Base-by-base conservation (phyloP, 768 basidiomycete species). In the Boletus coccyginus region DNA sequence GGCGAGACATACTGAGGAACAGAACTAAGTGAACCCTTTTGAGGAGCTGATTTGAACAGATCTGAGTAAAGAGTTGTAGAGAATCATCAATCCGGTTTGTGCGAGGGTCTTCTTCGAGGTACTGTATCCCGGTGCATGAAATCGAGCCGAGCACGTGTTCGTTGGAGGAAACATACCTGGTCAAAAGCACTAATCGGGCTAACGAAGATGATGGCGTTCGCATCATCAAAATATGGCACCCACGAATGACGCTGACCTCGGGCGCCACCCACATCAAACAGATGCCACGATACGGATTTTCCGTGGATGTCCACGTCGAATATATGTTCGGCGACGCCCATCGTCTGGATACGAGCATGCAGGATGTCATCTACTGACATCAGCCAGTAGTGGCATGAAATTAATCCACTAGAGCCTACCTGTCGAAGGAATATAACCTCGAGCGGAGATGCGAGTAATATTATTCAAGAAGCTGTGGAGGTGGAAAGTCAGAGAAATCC, bases 21-120 rank as follows among this genome's bases (percentile, higher is more conserved):
- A 85, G 70, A 16, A 84, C 79, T 24, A 83, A 64, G 64, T 82
- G 79, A 27, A 84, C 87, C 39, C 80, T 86, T 68, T 90, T 91
- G 49, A 94, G 75, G 49, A 93, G 78, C 35, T 81, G 79, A 67
- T 92, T 93, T 35, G 88, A 86, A 66, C 90, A 92, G 12, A 93
- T 90, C 63, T 90, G 81, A 6, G 89, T 92, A 70, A 92, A 94
- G 24, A 93, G 76, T 72, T 91, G 91, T n/a, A 94, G 73, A 1
- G 91, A 92, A 68, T 94, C 92, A 59, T 93, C 90, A 33, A 94
- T 90, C 47, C 92, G 78, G 62, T 94, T 94, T 40, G 87, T 88
- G 55, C 87, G 81, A 31, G 88, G 87, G 65, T 94, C 92, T 75
- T 94, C 92, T 66, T 92, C 88, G 24, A 94, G 78, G 69, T 92